A percentile compares a stretch with the other conserved stretches of the same genome.
Evolutionary conservation across 345 rosid species (phyloP).

Genomic region (Eucalyptus leucophloia): DNA sequence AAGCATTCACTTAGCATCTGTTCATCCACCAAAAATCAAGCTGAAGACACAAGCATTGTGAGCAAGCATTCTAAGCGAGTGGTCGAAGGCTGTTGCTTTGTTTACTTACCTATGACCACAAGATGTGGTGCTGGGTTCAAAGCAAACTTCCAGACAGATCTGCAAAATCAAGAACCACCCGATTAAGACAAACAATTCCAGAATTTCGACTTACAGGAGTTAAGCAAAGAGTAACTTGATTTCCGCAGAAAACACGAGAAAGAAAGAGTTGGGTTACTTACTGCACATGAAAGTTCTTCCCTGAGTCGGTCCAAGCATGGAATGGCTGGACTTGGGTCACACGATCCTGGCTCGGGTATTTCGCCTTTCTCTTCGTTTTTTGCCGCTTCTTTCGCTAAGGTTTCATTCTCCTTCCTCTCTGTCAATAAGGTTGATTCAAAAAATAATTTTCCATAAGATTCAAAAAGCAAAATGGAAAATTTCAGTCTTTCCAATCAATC

Average conservation of each 20-base stretch:
- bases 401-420: background rate
- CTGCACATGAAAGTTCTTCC: slow-evolving; percentile 93
- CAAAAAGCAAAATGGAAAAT: background rate
- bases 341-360: slow-evolving; percentile 5
- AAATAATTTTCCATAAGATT: background rate
- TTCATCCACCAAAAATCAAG: background rate
- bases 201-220: background rate
- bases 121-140: slow-evolving; percentile 88
- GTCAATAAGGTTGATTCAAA: background rate
- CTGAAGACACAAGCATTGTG: background rate
- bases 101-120: slow-evolving; percentile 92
- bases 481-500: background rate
- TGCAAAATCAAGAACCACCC: slow-evolving; percentile 7
- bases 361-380: slow-evolving; percentile 8
- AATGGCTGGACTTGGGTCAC: slow-evolving; percentile 10
- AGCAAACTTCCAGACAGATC: slow-evolving; percentile 95
- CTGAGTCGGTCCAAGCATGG: slow-evolving; percentile 76
- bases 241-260: background rate
- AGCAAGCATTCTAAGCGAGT: background rate
- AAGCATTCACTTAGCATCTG: background rate
- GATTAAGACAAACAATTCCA: background rate
- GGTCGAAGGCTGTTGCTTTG: background rate
- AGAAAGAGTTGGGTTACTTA: slow-evolving; percentile 9
- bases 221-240: background rate
- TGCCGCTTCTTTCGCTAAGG: background rate